Evolutionary conservation across 495 filamentous ascomycete genomes (phyloP).

Genomic region (Recurvomyces mirabilis): DNA sequence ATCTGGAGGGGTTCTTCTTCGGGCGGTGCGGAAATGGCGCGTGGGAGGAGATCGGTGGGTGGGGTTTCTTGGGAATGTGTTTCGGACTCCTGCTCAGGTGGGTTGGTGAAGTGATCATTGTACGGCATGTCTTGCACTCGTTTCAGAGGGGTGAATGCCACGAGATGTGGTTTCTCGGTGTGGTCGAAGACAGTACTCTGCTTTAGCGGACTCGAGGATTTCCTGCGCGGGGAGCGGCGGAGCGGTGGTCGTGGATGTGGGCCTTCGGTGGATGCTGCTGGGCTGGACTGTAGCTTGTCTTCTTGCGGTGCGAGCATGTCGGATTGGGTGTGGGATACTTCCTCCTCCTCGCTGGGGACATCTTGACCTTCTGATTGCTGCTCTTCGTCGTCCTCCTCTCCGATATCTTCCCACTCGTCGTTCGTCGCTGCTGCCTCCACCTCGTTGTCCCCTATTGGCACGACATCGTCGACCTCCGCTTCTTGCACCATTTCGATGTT

Average conservation of each 20-base stretch:
- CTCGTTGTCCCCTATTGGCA: no score
- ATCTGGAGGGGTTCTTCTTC: slow-evolving; percentile 11
- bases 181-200: neutral
- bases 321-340: no score
- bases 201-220: slow-evolving; percentile 14
- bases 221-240: slow-evolving; percentile 7
- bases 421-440: no score
- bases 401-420: slow-evolving; percentile 5
- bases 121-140: neutral
- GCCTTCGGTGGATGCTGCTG: slow-evolving; percentile 4
- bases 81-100: no score
- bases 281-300: no score
- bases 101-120: no score
- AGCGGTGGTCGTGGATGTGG: neutral
- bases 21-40: slow-evolving; percentile 16
- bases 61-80: no score
- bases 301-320: no score
- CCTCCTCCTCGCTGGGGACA: no score
- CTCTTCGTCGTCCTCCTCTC: neutral
- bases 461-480: no score
- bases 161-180: slow-evolving; percentile 6
- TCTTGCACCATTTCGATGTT: no score
- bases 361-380: neutral
- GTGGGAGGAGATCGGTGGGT: neutral
- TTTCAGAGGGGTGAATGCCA: slow-evolving; percentile 11